phyloP scores from a whole-genome alignment of 2,329 filamentous ascomycete species.

The Diplodia scrobiculata region DNA sequence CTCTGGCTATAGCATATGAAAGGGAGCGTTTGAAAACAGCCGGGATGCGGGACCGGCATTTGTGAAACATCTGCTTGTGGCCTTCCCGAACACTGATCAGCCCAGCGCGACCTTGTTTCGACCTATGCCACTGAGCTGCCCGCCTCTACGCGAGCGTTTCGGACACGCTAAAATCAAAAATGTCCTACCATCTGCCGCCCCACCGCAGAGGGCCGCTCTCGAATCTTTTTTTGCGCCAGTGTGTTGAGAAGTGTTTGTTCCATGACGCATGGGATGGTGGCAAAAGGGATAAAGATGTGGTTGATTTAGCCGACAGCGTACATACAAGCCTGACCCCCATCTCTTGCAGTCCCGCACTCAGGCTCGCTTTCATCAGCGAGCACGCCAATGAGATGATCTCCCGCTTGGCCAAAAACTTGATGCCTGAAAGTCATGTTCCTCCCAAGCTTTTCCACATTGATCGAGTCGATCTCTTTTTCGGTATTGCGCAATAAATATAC shows the following conservation, averaged over 20 bases:
- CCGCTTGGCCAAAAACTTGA: constrained; percentile 1
- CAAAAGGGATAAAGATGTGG: constrained; percentile 13
- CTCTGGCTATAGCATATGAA: constrained; percentile 4
- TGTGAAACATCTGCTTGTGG: constrained; percentile 12
- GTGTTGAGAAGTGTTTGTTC: constrained; percentile 10
- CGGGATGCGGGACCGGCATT: constrained; percentile 9
- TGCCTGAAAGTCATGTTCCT: background rate
- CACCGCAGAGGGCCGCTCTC: background rate
- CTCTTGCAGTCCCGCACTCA: background rate
- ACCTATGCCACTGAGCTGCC: background rate
- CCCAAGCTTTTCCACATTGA: background rate
- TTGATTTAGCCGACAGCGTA: background rate
- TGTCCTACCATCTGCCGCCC: constrained; percentile 6
- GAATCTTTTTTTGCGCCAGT: background rate
- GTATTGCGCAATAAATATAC: background rate
- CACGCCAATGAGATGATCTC: background rate
- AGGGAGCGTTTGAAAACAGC: constrained; percentile 4
- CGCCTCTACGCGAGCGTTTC: constrained; percentile 9
- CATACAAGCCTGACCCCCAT: background rate
- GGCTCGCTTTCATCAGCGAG: no score
- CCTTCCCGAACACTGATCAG: background rate
- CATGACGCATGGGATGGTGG: background rate
- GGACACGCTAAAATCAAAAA: constrained; percentile 13
- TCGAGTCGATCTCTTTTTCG: background rate
- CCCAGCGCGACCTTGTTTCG: background rate